Evolutionary conservation across 2,329 filamentous ascomycete genomes (phyloP), one percentile per base, ranked within the genome.

Genomic region (Cercospora sojina): DNA sequence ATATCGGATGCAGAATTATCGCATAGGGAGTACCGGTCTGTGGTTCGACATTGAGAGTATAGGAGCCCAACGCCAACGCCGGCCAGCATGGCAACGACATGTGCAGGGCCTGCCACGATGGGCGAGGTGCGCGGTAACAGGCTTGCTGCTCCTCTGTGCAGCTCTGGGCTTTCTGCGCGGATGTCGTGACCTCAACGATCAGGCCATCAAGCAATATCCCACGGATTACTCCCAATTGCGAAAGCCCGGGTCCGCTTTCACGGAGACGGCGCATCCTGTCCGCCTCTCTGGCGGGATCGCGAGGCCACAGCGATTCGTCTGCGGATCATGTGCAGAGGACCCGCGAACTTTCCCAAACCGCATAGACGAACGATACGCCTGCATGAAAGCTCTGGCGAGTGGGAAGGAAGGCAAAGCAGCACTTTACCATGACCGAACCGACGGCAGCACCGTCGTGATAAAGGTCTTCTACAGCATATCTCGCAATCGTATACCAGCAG

Each of bases 361-460:
- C 13, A 69, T 71, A 56, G 70, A 71, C 23, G 55, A 67, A 8
- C 65, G 59, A 4, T 70, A 70, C 31, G 41, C 55, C 23, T 70
- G 47, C 20, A 12, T 68, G 3, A 63, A 61, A 32, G 29, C 58
- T n/a, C 66, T 71, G 2, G 70, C 63, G 6, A 43, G 56, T n/a
- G 70, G 70, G 2, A 38, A 65, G 49, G 68, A 71, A 59, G 70
- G 70, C n/a, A 58, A 62, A 12, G 56, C 65, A 23, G 68, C 62
- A 16, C 29, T 71, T 3, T 71, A 69, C 51, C 27, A 27, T 10
- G 70, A 71, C 25, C 27, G 47, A 9, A 25, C 49, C 9, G 29
- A 47, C 29, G 65, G 65, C 20, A 58, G 62, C 3, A 47, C 51
- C 2, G 70, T 71, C 3, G 70, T 69, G 12, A 32, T 69, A 43